These are phyloP conservation scores for Oryza rufipogon DNA, from an alignment of 176 grass and related monocot genomes.

Conservation along the genomic window DNA sequence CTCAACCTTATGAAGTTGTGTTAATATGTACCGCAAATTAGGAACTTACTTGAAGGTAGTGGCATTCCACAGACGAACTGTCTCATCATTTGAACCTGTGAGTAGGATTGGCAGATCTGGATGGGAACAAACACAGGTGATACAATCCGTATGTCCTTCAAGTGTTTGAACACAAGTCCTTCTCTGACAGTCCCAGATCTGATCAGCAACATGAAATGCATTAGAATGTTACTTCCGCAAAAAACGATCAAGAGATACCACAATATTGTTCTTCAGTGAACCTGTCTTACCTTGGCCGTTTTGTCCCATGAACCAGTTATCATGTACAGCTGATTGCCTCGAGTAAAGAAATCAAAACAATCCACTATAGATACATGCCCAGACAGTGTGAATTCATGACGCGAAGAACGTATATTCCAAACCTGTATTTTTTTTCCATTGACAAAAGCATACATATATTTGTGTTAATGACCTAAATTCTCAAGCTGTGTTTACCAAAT, in stretches of 20 bases:
- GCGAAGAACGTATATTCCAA: background rate
- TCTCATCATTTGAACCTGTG: background rate
- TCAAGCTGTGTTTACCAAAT: background rate
- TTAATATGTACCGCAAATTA: background rate
- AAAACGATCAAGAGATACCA: too few relatives aligned
- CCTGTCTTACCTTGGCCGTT: background rate
- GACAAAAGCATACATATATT: background rate
- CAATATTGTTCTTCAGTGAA: too few relatives aligned
- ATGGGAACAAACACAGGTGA: background rate
- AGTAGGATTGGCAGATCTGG: background rate
- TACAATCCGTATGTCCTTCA: background rate
- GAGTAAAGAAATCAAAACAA: background rate
- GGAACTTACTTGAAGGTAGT: background rate
- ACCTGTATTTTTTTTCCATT: background rate
- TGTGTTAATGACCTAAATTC: background rate
- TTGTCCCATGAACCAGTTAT: background rate
- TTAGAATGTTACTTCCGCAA: background rate
- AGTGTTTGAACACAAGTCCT: background rate
- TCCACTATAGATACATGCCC: background rate
- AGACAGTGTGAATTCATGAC: background rate
- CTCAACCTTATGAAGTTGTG: too few relatives aligned
- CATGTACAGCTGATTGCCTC: background rate
- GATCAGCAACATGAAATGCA: background rate
- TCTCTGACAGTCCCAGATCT: background rate
- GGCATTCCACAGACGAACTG: background rate